phyloP scores from a whole-genome alignment of 2,329 filamentous ascomycete species.

The Colletotrichum viniferum region DNA sequence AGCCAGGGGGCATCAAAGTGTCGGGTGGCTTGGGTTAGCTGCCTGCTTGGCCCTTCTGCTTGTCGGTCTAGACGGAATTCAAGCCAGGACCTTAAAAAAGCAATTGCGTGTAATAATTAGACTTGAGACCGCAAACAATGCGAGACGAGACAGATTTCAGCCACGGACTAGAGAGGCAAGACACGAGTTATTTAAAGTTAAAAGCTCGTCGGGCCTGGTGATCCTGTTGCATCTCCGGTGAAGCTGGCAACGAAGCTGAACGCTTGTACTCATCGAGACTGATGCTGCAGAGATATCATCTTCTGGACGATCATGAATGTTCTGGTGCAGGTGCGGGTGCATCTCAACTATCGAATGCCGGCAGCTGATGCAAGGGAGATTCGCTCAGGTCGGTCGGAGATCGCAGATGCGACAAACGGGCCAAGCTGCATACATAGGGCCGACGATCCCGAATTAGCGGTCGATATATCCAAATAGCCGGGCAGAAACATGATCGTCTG shows the following conservation, averaged over 20 bases:
- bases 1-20: neutral
- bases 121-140: neutral
- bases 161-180: neutral
- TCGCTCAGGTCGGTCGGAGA: neutral
- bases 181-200: neutral
- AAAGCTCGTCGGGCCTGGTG: neutral
- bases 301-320: neutral
- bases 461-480: neutral
- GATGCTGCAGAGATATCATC: neutral
- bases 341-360: neutral
- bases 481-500: neutral
- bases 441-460: neutral
- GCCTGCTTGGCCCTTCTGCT: neutral
- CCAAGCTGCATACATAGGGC: neutral
- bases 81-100: neutral
- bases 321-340: neutral
- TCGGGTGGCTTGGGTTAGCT: slow-evolving; percentile 1
- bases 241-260: neutral
- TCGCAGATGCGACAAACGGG: neutral
- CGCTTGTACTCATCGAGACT: neutral
- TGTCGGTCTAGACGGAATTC: neutral
- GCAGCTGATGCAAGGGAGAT: neutral
- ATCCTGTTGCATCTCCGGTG: neutral
- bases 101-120: neutral
- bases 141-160: neutral